Conservation (phyloP, 495 filamentous ascomycete genomes). For the Pyronema domesticum region DNA sequence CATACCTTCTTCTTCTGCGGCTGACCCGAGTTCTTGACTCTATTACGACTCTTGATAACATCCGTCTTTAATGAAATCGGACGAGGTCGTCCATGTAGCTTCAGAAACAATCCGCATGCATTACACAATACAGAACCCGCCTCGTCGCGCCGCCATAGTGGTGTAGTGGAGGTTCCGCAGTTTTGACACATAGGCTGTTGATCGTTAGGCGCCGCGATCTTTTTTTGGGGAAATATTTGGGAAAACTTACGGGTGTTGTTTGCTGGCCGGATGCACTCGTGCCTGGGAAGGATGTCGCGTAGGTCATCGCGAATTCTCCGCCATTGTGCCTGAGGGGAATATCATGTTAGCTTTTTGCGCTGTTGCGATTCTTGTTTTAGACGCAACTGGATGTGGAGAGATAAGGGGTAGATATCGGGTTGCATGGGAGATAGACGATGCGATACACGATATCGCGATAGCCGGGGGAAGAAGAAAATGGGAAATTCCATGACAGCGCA, state of each 20-base stretch:
- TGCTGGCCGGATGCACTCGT: constrained; percentile 23
- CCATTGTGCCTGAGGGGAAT: constrained; percentile 5
- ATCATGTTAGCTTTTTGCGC: constrained; percentile 1
- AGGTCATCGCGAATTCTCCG: constrained; percentile 22
- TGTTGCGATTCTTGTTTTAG: no score
- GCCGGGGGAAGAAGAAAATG: constrained; percentile 8
- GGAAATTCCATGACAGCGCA: background rate
- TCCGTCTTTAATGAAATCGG: constrained; percentile 97
- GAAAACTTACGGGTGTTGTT: constrained; percentile 22
- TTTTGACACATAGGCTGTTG: constrained; percentile 91
- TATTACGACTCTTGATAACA: constrained; percentile 98
- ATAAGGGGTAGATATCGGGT: constrained; percentile 19
- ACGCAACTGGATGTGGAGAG: background rate
- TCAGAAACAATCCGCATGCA: constrained; percentile 90
- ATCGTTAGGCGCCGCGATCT: background rate
- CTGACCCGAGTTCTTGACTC: constrained; percentile 79
- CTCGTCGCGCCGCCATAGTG: constrained; percentile 94
- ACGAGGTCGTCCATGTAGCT: constrained; percentile 80
- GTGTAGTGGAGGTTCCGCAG: constrained; percentile 86
- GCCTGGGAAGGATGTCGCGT: constrained; percentile 24
- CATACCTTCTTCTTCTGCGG: constrained; percentile 77
- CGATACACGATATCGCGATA: constrained; percentile 10
- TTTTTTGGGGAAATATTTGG: constrained; percentile 6
- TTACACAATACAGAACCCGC: constrained; percentile 96
- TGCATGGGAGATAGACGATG: constrained; percentile 2